Percentiles rank a stretch among this genome's conserved stretches.
These are phyloP conservation scores for Chalciporus pseudorubinellus DNA, from an alignment of 768 basidiomycete genomes.

Conservation along the genomic window DNA sequence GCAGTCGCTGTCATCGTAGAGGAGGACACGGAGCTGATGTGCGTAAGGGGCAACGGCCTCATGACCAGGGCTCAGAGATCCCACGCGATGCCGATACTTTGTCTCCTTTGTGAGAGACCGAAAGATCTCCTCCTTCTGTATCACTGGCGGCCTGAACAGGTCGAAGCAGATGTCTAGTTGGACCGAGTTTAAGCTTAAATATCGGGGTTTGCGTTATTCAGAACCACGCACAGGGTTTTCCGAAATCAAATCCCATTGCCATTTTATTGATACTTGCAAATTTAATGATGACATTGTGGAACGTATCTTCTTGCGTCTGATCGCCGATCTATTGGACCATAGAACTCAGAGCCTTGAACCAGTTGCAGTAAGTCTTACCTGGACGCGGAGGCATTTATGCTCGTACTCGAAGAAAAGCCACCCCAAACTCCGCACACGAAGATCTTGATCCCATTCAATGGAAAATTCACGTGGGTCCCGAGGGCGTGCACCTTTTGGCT, in stretches of 20 bases:
- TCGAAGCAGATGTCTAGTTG: conserved; percentile 65
- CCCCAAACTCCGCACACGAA: conserved; percentile 44
- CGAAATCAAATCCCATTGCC: conserved; percentile 56
- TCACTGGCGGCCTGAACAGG: conserved; percentile 57
- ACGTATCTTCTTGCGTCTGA: conserved; percentile 47
- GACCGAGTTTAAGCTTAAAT: not conserved
- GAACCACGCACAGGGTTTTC: conserved; percentile 55
- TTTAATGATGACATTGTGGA: conserved; percentile 49
- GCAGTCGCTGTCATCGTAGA: conserved; percentile 48
- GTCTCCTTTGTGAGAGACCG: conserved; percentile 44
- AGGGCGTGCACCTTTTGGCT: conserved; percentile 19
- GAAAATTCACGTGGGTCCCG: conserved; percentile 55
- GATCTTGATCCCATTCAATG: conserved; percentile 64
- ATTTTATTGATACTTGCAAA: conserved; percentile 61
- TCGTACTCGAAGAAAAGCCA: conserved; percentile 65
- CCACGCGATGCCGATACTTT: conserved; percentile 55
- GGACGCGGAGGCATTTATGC: conserved; percentile 61
- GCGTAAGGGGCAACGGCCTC: conserved; percentile 63
- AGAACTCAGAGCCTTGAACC: not conserved
- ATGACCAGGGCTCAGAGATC: conserved; percentile 58
- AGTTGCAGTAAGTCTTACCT: conserved; percentile 37
- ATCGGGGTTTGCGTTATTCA: not conserved
- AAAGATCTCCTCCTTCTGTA: conserved; percentile 62
- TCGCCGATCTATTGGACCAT: conserved; percentile 53
- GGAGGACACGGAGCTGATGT: conserved; percentile 62